Percentiles rank a stretch among this genome's conserved stretches.
Conservation (phyloP, 2,329 filamentous ascomycete species). For the Penicillium fuscoglaucum region DNA sequence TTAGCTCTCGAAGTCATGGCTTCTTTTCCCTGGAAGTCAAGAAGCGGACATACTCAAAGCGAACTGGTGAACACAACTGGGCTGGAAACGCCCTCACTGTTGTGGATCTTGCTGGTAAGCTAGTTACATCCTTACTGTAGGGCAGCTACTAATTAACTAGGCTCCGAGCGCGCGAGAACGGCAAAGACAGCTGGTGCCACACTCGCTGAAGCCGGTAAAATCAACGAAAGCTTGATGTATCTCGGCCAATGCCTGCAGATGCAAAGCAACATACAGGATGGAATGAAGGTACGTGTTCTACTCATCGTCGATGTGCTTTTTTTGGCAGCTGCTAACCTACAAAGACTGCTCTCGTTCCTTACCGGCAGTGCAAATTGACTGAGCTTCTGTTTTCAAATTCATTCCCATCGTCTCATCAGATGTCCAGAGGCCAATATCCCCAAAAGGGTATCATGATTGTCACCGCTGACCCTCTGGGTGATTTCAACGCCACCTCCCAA, state of each 20-base stretch:
- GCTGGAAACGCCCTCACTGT: slow-evolving; percentile 77
- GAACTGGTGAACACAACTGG: slow-evolving; percentile 64
- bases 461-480: slow-evolving; percentile 86
- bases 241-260: slow-evolving; percentile 95
- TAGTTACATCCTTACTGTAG: neutral
- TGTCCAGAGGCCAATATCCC: slow-evolving; percentile 60
- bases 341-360: slow-evolving; percentile 72
- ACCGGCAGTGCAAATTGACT: slow-evolving; percentile 80
- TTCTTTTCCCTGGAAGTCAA: slow-evolving; percentile 97
- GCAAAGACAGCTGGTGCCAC: slow-evolving; percentile 93
- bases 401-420: slow-evolving; percentile 63
- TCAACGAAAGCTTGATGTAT: slow-evolving; percentile 98
- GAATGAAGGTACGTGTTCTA: slow-evolving; percentile 62
- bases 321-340: slow-evolving; percentile 14
- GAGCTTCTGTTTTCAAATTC: slow-evolving; percentile 86
- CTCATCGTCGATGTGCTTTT: neutral
- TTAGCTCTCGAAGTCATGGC: slow-evolving; percentile 87
- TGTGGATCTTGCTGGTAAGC: slow-evolving; percentile 78
- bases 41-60: slow-evolving; percentile 61
- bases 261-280: slow-evolving; percentile 76
- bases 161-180: slow-evolving; percentile 85
- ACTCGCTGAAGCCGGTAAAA: slow-evolving; percentile 92
- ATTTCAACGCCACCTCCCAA: slow-evolving; percentile 95
- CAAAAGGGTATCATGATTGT: slow-evolving; percentile 96
- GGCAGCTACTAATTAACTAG: slow-evolving; percentile 37